Percentiles rank a stretch among this genome's conserved stretches.
These are phyloP conservation scores for Coniochaeta hoffmannii DNA, from an alignment of 2,329 filamentous ascomycete genomes.

Conservation along the genomic window DNA sequence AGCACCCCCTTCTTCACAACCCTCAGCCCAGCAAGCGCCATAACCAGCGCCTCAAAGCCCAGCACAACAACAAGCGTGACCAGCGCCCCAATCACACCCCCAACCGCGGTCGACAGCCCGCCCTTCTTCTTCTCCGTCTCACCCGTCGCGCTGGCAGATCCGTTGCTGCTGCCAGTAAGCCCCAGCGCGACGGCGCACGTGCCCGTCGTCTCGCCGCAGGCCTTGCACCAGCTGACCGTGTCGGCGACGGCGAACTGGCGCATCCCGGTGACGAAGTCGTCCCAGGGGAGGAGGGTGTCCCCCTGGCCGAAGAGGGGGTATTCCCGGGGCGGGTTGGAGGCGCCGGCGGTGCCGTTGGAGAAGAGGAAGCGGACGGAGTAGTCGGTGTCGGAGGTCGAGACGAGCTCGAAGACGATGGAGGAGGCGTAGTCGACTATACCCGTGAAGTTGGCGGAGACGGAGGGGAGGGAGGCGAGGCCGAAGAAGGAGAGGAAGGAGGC, in stretches of 20 bases:
- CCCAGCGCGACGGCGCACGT: slow-evolving; percentile 43
- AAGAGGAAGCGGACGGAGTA: slow-evolving; percentile 55
- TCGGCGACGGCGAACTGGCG: slow-evolving; percentile 58
- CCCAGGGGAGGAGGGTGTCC: slow-evolving; percentile 55
- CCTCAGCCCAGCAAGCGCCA: slow-evolving; percentile 35
- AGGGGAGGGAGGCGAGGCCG: slow-evolving; percentile 45
- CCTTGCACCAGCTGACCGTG: slow-evolving; percentile 62
- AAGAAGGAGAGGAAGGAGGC: slow-evolving; percentile 57
- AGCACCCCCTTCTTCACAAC: slow-evolving; percentile 34
- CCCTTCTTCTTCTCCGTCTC: slow-evolving; percentile 10
- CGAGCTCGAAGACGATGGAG: slow-evolving; percentile 70
- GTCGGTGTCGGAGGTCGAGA: slow-evolving; percentile 43
- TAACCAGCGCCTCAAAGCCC: slow-evolving; percentile 33
- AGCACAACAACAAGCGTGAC: slow-evolving; percentile 47
- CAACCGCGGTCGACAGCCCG: slow-evolving; percentile 61
- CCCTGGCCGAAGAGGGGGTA: slow-evolving; percentile 55
- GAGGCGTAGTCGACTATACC: slow-evolving; percentile 80
- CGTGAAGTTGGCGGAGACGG: slow-evolving; percentile 54
- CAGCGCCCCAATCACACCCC: slow-evolving; percentile 74
- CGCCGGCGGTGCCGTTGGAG: slow-evolving; percentile 47
- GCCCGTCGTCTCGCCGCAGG: slow-evolving; percentile 67
- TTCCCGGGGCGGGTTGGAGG: slow-evolving; percentile 38
- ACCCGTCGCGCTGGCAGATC: slow-evolving; percentile 9
- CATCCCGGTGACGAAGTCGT: slow-evolving; percentile 58
- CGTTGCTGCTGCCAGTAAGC: slow-evolving; percentile 17